These are phyloP conservation scores for Beauveria rudraprayagi DNA, from an alignment of 2,329 filamentous ascomycete species.

Conservation along the genomic window DNA sequence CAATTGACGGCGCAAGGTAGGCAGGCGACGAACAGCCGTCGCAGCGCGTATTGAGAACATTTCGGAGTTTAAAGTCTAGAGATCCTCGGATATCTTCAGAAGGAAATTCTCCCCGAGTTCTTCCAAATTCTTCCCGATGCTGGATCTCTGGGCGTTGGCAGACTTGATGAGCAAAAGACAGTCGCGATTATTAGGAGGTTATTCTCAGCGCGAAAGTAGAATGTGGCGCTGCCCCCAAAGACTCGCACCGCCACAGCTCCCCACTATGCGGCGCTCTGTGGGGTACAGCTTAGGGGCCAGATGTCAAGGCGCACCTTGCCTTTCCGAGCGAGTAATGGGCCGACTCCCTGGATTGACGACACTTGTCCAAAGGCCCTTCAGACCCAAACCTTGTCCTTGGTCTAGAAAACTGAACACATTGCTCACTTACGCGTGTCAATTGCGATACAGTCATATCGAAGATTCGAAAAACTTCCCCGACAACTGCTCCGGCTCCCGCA, in stretches of 20 bases:
- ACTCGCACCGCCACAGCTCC: neutral
- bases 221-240: neutral
- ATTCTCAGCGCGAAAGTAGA: neutral
- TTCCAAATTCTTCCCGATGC: neutral
- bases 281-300: slow-evolving; percentile 4
- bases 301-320: slow-evolving; percentile 5
- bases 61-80: neutral
- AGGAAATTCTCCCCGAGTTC: neutral
- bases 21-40: neutral
- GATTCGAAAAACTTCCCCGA: neutral
- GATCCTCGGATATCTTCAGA: too few relatives aligned
- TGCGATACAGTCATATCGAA: slow-evolving; percentile 1
- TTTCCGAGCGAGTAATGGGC: neutral
- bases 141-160: neutral
- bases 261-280: slow-evolving; percentile 2
- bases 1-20: neutral
- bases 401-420: neutral
- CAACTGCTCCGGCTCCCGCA: neutral
- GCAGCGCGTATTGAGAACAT: slow-evolving; percentile 8
- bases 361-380: slow-evolving; percentile 14
- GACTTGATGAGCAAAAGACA: neutral
- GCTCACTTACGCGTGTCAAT: neutral
- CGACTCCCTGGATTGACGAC: slow-evolving; percentile 14
- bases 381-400: neutral
- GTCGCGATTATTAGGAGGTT: neutral